Conservation (phyloP, 1,139 yeast genomes). For the Debaryomycetaceae sp. region DNA sequence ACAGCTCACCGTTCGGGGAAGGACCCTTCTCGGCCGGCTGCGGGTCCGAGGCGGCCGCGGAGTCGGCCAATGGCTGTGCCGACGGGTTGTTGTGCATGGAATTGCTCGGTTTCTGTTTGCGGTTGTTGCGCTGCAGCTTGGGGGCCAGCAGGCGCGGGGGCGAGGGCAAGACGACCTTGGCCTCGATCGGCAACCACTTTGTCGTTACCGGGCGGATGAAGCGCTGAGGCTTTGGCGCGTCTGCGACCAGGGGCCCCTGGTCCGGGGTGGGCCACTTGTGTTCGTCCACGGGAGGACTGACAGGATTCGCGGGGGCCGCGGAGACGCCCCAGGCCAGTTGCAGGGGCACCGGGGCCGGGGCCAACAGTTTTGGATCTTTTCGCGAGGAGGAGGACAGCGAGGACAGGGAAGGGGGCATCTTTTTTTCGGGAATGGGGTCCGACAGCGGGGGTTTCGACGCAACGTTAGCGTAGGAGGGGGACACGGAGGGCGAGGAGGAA, state of each 20-base stretch:
- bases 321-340: slow-evolving; percentile 60
- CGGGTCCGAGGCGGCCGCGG: not conserved
- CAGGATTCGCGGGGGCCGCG: slow-evolving; percentile 17
- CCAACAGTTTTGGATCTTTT: slow-evolving; percentile 33
- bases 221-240: slow-evolving; percentile 29
- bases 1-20: no score
- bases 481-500: not conserved
- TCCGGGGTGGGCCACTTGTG: slow-evolving; percentile 54
- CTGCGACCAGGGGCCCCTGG: slow-evolving; percentile 16
- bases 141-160: slow-evolving; percentile 1
- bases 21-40: not conserved
- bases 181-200: slow-evolving; percentile 85
- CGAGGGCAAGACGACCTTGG: slow-evolving; percentile 49
- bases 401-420: not conserved
- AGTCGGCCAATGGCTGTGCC: not conserved
- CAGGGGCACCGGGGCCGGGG: slow-evolving; percentile 72
- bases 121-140: not conserved
- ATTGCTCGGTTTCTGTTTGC: slow-evolving; percentile 1
- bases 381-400: slow-evolving; percentile 4
- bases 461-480: not conserved
- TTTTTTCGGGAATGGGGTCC: no score
- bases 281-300: slow-evolving; percentile 26
- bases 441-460: not conserved
- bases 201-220: slow-evolving; percentile 52
- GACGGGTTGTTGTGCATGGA: slow-evolving; percentile 1